These are phyloP conservation scores for Sambucus nigra DNA, from an alignment of 129 eudicot genomes.

Conservation along the genomic window DNA sequence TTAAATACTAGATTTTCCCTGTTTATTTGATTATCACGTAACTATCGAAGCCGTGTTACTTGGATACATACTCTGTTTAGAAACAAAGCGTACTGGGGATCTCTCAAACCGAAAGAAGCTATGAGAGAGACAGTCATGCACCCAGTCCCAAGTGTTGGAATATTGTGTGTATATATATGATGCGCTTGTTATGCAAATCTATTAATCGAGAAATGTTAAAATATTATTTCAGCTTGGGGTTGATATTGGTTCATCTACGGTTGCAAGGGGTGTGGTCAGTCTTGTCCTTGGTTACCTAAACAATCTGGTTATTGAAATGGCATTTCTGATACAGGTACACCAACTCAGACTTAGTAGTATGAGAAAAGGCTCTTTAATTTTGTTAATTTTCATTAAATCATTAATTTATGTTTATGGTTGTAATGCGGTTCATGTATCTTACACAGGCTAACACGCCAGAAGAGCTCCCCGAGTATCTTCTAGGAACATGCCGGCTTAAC, in stretches of 20 bases:
- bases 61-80: too few relatives aligned
- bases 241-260: slow-evolving; percentile 69
- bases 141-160: not conserved
- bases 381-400: not conserved
- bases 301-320: slow-evolving; percentile 46
- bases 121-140: not conserved
- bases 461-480: slow-evolving; percentile 59
- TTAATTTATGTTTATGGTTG: not conserved
- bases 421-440: not conserved
- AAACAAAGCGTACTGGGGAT: not conserved
- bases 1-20: not conserved
- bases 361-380: not conserved
- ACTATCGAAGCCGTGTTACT: not conserved
- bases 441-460: slow-evolving; percentile 55
- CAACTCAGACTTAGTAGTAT: not conserved
- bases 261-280: slow-evolving; percentile 55
- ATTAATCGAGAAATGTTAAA: not conserved
- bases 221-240: slow-evolving; percentile 39
- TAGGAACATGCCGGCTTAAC: slow-evolving; percentile 55
- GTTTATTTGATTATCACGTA: not conserved
- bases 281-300: slow-evolving; percentile 52
- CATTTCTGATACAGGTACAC: slow-evolving; percentile 55
- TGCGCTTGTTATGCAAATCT: not conserved
- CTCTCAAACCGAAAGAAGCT: not conserved
- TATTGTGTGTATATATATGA: too few relatives aligned